Evolutionary conservation across 2,329 filamentous ascomycete genomes (phyloP).

Genomic region (Diaporthe sp.): DNA sequence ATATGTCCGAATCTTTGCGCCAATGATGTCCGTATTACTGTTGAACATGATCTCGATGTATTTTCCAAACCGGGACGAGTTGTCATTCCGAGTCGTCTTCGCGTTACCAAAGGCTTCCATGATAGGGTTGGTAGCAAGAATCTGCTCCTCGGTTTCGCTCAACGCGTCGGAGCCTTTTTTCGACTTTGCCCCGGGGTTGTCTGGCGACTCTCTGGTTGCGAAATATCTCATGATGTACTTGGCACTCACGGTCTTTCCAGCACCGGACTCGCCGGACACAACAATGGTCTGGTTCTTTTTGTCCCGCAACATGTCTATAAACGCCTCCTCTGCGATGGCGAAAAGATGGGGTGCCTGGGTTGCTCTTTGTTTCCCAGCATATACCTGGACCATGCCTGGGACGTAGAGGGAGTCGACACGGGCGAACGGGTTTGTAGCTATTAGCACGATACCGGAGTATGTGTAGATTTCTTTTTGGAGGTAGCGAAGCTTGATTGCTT

Average conservation of each 20-base stretch:
- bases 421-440: conserved; percentile 98
- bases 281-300: conserved; percentile 97
- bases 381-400: conserved; percentile 99
- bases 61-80: conserved; percentile 98
- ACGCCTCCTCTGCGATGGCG: conserved; percentile 98
- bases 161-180: conserved; percentile 85
- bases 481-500: conserved; percentile 97
- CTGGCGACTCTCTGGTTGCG: conserved; percentile 94
- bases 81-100: conserved; percentile 99
- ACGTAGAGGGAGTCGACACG: conserved; percentile 98
- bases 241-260: conserved; percentile 98
- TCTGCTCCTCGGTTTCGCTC: conserved; percentile 99
- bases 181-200: conserved; percentile 82
- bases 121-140: conserved; percentile 97
- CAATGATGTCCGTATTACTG: conserved; percentile 93
- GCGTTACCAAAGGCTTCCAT: conserved; percentile 99
- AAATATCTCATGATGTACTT: conserved; percentile 99
- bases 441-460: conserved; percentile 98
- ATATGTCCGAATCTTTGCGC: conserved; percentile 96
- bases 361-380: conserved; percentile 95
- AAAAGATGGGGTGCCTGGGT: conserved; percentile 98
- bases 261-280: conserved; percentile 98
- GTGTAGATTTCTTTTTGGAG: conserved; percentile 99
- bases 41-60: conserved; percentile 99
- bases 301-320: conserved; percentile 98